Evolutionary conservation across 805 yeast species (phyloP), one percentile per base, ranked within the genome.

Genomic region (Ogataea corticis): DNA sequence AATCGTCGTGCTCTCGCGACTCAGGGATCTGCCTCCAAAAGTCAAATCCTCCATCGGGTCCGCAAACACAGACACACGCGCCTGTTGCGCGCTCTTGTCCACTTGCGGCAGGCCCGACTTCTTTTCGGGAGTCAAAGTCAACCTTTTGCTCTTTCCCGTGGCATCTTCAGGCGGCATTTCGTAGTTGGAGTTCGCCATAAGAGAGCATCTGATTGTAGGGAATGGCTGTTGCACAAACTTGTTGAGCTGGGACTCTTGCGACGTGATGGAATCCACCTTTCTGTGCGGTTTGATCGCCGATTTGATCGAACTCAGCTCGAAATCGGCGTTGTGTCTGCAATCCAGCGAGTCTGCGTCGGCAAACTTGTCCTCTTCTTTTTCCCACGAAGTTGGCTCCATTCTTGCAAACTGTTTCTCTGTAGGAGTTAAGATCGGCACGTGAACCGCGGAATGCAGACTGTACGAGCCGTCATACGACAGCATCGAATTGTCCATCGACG

Each of bases 391-490:
- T 3, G 42, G 37, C 27, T 33, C 34, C 43, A 49, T 25, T 9
- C 41, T 42, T 7, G 44, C 30, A 17, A 57, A 41, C 16, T 57
- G 54, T 12, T 52, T 59, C 17, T 55, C 52, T 2, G 49, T 43
- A 13, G 67, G 63, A 2, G 56, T 42, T 31, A 45, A 32, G 11
- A 63, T 51, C 16, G 62, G 65, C 27, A 65, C 51, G 18, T 63
- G 62, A 27, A 58, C 52, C 10, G 67, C 69, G 3, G 67, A 58
- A 43, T 63, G 68, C 13, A 64, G 47, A 44, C 66, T 61, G 43
- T 59, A 62, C 2, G 61, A 49, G 4, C 49, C 55, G 45, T 63
- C 67, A 36, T 55, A 56, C 9, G 60, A 61, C 12, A 51, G 23
- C 16, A 56, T 16, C 2, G 62, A 54, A 16, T 57, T 54, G 42